Percentiles rank a stretch among this genome's conserved stretches.
phyloP scores from a whole-genome alignment of 768 basidiomycete genomes.

The Boletellus ananas region DNA sequence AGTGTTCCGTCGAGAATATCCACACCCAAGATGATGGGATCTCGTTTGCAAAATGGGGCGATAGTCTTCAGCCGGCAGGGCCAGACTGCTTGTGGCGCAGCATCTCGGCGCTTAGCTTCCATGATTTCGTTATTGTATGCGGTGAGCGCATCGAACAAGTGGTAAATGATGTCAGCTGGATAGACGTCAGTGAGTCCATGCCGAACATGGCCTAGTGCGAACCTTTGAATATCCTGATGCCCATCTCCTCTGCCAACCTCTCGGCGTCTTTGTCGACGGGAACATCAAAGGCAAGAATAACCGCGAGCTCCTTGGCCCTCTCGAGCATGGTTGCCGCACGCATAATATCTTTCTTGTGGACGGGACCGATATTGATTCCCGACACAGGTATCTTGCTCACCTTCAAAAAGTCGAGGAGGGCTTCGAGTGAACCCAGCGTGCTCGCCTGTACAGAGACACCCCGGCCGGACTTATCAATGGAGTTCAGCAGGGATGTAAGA shows the following conservation, averaged over 20 bases:
- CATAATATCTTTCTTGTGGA: constrained; percentile 94
- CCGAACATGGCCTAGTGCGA: not conserved
- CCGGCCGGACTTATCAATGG: constrained; percentile 91
- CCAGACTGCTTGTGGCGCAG: constrained; percentile 95
- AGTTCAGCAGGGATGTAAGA: constrained; percentile 80
- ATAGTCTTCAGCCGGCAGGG: constrained; percentile 92
- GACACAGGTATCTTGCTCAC: constrained; percentile 95
- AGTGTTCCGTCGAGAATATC: constrained; percentile 93
- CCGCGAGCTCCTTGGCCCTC: constrained; percentile 91
- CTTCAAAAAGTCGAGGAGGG: constrained; percentile 92
- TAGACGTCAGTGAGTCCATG: not conserved
- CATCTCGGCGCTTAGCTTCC: constrained; percentile 89
- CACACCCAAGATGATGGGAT: constrained; percentile 95
- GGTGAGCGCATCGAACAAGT: constrained; percentile 94
- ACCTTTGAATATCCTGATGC: constrained; percentile 94
- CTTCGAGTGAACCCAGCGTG: constrained; percentile 95
- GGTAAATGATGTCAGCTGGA: constrained; percentile 97
- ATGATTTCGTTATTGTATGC: constrained; percentile 88
- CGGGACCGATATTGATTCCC: constrained; percentile 95
- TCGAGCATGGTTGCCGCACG: constrained; percentile 91
- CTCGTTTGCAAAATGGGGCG: constrained; percentile 93
- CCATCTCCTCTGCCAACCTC: constrained; percentile 88
- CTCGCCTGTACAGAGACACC: constrained; percentile 98
- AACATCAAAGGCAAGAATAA: constrained; percentile 96
- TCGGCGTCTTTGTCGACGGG: constrained; percentile 91